Conservation (phyloP, 371 early-diverging fungal species). For the Capniomyces stellatus region DNA sequence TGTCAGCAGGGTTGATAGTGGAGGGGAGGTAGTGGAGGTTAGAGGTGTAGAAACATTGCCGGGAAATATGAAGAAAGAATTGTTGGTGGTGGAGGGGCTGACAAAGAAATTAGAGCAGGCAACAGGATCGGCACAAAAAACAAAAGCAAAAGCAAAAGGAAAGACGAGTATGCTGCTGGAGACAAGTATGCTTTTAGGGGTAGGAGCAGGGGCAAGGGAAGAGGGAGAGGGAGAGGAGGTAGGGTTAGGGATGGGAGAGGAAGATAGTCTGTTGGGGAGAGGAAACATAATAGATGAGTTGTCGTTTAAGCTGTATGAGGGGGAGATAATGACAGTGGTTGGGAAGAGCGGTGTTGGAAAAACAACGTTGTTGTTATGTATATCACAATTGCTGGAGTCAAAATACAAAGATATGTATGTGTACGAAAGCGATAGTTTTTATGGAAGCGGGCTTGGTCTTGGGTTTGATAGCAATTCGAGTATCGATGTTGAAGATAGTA, state of each 20-base stretch:
- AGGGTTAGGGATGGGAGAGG: constrained; percentile 15
- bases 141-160: too few species aligned
- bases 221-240: too few species aligned
- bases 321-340: constrained; percentile 38
- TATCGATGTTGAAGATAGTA: background rate
- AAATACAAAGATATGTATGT: constrained; percentile 38
- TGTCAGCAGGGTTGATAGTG: too few species aligned
- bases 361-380: constrained; percentile 65
- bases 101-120: too few species aligned
- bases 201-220: too few species aligned
- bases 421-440: constrained; percentile 19
- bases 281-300: constrained; percentile 37
- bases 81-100: too few species aligned
- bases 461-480: background rate
- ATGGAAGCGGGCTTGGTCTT: background rate
- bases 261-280: constrained; percentile 5
- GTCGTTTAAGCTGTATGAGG: constrained; percentile 31
- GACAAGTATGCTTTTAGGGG: constrained; percentile 9
- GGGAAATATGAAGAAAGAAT: too few species aligned
- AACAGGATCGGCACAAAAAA: too few species aligned
- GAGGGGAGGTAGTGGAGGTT: too few species aligned
- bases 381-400: constrained; percentile 51
- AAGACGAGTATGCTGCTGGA: constrained; percentile 3
- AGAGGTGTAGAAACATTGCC: too few species aligned
- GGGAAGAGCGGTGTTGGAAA: constrained; percentile 68